A percentile compares a stretch with the other conserved stretches of the same genome.
These are phyloP conservation scores for Fraxinus sp. DNA, from an alignment of 305 asterid species.

Conservation along the genomic window DNA sequence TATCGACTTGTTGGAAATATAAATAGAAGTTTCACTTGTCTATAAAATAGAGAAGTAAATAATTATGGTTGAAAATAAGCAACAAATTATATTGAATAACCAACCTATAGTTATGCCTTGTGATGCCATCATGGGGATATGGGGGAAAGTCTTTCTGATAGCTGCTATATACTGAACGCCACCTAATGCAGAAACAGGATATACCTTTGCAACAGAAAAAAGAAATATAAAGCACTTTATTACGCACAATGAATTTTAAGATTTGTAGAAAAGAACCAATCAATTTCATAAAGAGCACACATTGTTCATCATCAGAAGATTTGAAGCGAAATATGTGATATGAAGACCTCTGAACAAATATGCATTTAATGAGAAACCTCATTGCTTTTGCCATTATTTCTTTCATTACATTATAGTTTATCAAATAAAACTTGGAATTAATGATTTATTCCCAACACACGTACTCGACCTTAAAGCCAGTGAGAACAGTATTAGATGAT, in stretches of 20 bases:
- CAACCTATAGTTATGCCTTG: slow-evolving; percentile 77
- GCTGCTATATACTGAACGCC: slow-evolving; percentile 68
- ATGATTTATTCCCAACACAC: neutral
- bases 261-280: neutral
- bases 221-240: neutral
- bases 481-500: neutral
- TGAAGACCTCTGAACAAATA: neutral
- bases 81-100: slow-evolving; percentile 21
- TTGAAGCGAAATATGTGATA: neutral
- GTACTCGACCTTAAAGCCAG: neutral
- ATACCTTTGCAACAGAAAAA: slow-evolving; percentile 45
- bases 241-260: neutral
- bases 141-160: slow-evolving; percentile 66
- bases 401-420: neutral
- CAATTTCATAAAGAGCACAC: neutral
- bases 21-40: neutral
- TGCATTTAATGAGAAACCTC: neutral
- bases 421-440: neutral
- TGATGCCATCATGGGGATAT: slow-evolving; percentile 84
- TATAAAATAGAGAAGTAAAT: neutral
- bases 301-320: neutral
- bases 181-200: slow-evolving; percentile 77
- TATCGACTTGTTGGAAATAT: neutral
- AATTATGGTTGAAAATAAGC: neutral
- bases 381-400: neutral